A percentile compares a stretch with the other conserved stretches of the same genome.
Conservation (phyloP, 257 asterid species). For the Nicotiana noctiflora region DNA sequence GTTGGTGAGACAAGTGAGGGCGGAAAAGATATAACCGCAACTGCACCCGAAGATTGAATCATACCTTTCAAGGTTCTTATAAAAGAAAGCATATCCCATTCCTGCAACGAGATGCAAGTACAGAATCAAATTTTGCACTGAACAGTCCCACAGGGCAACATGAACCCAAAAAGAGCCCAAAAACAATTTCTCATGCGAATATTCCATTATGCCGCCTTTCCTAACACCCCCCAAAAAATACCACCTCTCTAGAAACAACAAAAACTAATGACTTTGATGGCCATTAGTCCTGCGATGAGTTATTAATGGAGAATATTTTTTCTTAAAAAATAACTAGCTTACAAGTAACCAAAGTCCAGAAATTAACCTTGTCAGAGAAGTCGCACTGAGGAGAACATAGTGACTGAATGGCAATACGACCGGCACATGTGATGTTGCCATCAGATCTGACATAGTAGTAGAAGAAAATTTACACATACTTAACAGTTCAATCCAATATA, state of each 20-base stretch:
- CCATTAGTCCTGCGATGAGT: not conserved
- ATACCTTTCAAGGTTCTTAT: conserved; percentile 68
- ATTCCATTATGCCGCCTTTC: not conserved
- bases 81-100: conserved; percentile 79
- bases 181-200: not conserved
- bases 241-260: not conserved
- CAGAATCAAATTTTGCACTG: not conserved
- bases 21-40: conserved; percentile 75
- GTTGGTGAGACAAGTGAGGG: conserved; percentile 72
- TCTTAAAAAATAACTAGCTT: not conserved
- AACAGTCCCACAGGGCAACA: not conserved
- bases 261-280: not conserved
- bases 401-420: conserved; percentile 84
- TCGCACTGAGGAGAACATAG: conserved; percentile 88
- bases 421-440: conserved; percentile 41
- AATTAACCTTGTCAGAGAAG: conserved; percentile 56
- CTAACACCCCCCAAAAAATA: no score
- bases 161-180: not conserved
- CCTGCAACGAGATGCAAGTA: conserved; percentile 35
- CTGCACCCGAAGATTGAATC: conserved; percentile 71
- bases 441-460: conserved; percentile 32
- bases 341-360: not conserved
- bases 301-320: not conserved
- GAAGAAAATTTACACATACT: not conserved
- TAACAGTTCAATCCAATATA: not conserved